phyloP scores from a whole-genome alignment of 345 rosid species.

The Kernera saxatilis region DNA sequence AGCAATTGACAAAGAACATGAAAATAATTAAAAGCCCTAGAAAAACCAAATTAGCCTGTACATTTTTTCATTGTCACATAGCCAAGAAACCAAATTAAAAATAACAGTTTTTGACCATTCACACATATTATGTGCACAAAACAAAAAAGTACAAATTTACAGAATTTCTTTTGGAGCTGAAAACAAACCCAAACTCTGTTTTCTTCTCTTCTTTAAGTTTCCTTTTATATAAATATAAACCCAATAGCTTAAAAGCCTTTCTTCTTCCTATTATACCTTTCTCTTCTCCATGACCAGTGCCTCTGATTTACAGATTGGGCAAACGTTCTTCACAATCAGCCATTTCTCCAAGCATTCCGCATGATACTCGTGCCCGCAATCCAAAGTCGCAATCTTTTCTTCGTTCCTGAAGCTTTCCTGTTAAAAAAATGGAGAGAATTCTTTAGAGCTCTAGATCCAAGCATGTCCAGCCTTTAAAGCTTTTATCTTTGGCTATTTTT shows the following conservation, averaged over 20 bases:
- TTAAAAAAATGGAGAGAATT: background rate
- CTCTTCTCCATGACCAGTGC: conserved; percentile 45
- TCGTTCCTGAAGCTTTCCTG: conserved; percentile 63
- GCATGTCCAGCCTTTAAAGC: background rate
- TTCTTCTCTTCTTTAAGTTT: conserved; percentile 23
- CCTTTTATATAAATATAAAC: conserved; percentile 15
- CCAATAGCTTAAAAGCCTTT: conserved; percentile 16
- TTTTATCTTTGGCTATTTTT: conserved; percentile 1
- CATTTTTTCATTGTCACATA: conserved; percentile 10
- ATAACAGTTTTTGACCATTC: conserved; percentile 23
- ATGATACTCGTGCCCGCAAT: conserved; percentile 89
- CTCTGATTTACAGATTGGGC: conserved; percentile 91
- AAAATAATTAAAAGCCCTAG: background rate
- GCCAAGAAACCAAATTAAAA: conserved; percentile 24
- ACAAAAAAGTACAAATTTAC: conserved; percentile 29
- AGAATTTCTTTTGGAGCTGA: conserved; percentile 27
- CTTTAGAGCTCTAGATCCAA: background rate
- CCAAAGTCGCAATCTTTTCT: conserved; percentile 65
- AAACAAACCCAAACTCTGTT: conserved; percentile 31
- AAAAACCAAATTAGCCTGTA: conserved; percentile 19
- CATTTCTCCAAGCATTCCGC: conserved; percentile 86
- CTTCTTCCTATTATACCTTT: conserved; percentile 25
- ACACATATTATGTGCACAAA: conserved; percentile 33
- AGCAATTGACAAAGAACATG: background rate
- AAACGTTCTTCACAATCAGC: conserved; percentile 77